These are phyloP conservation scores for Kurtzmaniella quercitrusa DNA, from an alignment of 1,139 yeast genomes.

Conservation along the genomic window DNA sequence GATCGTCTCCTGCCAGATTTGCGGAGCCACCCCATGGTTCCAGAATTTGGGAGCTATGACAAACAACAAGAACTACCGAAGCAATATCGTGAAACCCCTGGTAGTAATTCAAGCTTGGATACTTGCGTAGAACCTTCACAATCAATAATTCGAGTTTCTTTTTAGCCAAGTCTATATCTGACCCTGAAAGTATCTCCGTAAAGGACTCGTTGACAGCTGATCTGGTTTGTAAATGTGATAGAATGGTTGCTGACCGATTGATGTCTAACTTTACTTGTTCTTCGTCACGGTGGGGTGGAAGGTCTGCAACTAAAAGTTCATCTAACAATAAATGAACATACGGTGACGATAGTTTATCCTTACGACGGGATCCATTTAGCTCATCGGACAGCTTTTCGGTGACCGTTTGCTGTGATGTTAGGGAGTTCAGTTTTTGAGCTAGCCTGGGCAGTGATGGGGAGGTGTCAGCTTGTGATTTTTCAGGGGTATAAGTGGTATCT, in stretches of 20 bases:
- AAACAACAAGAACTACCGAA: slow-evolving; percentile 58
- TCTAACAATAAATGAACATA: slow-evolving; percentile 13
- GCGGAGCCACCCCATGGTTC: slow-evolving; percentile 11
- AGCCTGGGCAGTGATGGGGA: not conserved
- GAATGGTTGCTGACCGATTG: slow-evolving; percentile 58
- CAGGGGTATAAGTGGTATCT: not conserved
- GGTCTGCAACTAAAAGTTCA: slow-evolving; percentile 24
- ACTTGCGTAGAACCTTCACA: slow-evolving; percentile 50
- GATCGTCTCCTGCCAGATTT: slow-evolving; percentile 18
- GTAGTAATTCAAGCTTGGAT: slow-evolving; percentile 69
- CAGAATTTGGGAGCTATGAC: slow-evolving; percentile 23
- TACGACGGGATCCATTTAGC: not conserved
- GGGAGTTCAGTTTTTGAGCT: not conserved
- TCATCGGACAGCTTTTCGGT: not conserved
- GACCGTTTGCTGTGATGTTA: not conserved
- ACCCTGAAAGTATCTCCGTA: slow-evolving; percentile 30
- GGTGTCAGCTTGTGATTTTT: not conserved
- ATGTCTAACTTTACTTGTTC: slow-evolving; percentile 78
- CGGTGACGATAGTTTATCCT: slow-evolving; percentile 2
- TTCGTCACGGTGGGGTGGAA: slow-evolving; percentile 62
- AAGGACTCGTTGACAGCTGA: slow-evolving; percentile 22
- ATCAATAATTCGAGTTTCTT: slow-evolving; percentile 46
- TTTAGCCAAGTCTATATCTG: slow-evolving; percentile 34
- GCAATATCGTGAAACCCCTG: slow-evolving; percentile 94
- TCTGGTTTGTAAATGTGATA: slow-evolving; percentile 27